Evolutionary conservation across 2,329 filamentous ascomycete genomes (phyloP), one percentile per base, ranked within the genome.

Genomic region (Aspergillus candidus): DNA sequence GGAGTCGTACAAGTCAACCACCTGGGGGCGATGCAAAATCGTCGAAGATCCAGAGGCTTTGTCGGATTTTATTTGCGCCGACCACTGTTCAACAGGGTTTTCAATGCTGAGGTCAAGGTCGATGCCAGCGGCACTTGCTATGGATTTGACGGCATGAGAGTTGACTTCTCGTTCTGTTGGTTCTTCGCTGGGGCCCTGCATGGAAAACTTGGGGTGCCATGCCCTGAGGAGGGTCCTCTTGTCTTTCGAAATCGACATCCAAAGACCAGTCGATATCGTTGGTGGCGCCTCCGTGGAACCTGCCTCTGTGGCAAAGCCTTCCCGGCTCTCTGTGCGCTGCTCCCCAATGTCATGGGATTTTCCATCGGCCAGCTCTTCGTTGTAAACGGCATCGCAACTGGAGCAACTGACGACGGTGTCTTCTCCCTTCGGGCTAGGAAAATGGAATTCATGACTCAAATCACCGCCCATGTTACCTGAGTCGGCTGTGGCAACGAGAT

Each of bases 391-490:
- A 30, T 77, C 74, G 62, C 93, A 98, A 10, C 66, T 69, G 15
- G 70, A 70, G 63, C 93, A 98, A 49, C 74, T 83, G 50, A 94
- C 79, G 32, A 98, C 76, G 1, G 80, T 83, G 58, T 98, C 93
- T 63, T 97, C 93, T 6, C 93, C 93, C 39, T 85, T 82, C 0
- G 77, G 61, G 27, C 83, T 88, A 1, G 84, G 77, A 40, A 95
- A 83, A 61, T 96, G 93, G 61, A 94, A 98, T 59, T 98, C 93
- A 62, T 98, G 93, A 63, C 90, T 97, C 32, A 95, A 69, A 53
- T 83, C 84, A 11, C 93, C 93, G 29, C 93, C 93, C 79, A 98
- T 98, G 53, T 88, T 87, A n/a, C 93, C 93, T 1, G 91, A 96
- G 63, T 90, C 90, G 6, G 93, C 93, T 55, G 88, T 82, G 1